These are phyloP conservation scores for Allomyces javanicus DNA, from an alignment of 192 early-diverging fungal species.

Conservation along the genomic window DNA sequence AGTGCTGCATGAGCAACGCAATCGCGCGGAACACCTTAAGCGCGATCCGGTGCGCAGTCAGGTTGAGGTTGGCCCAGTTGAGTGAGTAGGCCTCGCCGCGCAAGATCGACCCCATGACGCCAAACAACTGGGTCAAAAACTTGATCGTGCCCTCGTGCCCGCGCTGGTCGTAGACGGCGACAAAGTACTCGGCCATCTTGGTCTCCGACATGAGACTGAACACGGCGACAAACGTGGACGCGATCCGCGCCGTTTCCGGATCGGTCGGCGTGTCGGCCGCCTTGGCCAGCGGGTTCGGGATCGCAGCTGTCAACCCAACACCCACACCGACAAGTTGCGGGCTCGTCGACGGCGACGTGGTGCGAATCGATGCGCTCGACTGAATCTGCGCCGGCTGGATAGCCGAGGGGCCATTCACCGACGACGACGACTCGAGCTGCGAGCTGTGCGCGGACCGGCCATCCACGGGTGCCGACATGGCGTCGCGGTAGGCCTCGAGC, in stretches of 20 bases:
- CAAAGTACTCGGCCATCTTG: not conserved
- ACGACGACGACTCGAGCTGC: not conserved
- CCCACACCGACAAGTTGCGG: too few species aligned
- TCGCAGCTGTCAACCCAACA: not conserved
- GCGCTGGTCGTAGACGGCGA: not conserved
- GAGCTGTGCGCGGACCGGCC: not conserved
- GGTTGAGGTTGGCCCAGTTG: conserved; percentile 16
- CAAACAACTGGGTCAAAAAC: not conserved
- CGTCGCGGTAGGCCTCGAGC: conserved; percentile 4
- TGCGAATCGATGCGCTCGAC: not conserved
- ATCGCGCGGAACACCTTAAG: conserved; percentile 13
- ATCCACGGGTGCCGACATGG: conserved; percentile 3
- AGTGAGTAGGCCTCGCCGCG: conserved; percentile 14
- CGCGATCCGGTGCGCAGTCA: conserved; percentile 13
- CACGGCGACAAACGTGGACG: not conserved
- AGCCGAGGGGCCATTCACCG: not conserved
- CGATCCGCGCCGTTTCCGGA: not conserved
- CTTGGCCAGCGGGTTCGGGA: not conserved
- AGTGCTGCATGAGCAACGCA: not conserved
- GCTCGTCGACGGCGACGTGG: not conserved
- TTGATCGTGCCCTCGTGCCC: not conserved
- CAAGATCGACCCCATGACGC: not conserved
- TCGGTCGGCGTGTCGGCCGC: not conserved
- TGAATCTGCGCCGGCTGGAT: not conserved
- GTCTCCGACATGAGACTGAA: not conserved